phyloP scores from a whole-genome alignment of 1,139 yeast genomes.

The Saccharomyces hybrid region DNA sequence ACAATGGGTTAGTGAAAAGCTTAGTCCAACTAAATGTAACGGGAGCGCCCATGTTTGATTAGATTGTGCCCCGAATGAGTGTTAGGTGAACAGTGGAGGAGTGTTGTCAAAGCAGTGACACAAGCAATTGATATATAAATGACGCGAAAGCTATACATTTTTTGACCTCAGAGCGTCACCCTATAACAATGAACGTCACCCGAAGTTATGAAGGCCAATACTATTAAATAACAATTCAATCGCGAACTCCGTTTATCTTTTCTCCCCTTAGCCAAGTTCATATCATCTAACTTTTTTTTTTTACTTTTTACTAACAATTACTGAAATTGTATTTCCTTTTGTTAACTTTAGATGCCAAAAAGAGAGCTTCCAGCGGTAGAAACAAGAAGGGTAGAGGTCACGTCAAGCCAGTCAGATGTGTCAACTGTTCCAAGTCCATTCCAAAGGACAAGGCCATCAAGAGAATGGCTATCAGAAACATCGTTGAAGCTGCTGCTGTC shows the following conservation, averaged over 20 bases:
- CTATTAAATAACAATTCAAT: not conserved
- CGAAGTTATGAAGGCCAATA: not conserved
- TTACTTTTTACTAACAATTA: conserved; percentile 3
- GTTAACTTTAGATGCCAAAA: conserved; percentile 75
- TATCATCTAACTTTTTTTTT: too few relatives aligned
- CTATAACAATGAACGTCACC: not conserved
- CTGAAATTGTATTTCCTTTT: conserved; percentile 8
- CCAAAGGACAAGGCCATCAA: conserved; percentile 99
- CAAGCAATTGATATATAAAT: not conserved
- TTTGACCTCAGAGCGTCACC: not conserved
- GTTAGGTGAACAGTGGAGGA: too few relatives aligned
- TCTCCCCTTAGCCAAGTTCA: not conserved
- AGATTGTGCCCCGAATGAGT: too few relatives aligned
- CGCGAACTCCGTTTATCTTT: not conserved
- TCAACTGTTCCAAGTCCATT: conserved; percentile 98
- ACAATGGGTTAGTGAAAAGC: not conserved
- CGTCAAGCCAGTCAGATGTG: conserved; percentile 99
- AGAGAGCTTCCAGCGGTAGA: conserved; percentile 99
- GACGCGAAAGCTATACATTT: not conserved
- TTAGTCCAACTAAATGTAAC: not conserved
- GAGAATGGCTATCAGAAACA: conserved; percentile 99
- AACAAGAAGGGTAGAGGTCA: conserved; percentile 99
- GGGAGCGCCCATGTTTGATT: not conserved
- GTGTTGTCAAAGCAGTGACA: too few relatives aligned
- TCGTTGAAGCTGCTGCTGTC: conserved; percentile 99